phyloP scores from a whole-genome alignment of 108 stramenopile genomes.

The Schizochytrium sp. region DNA sequence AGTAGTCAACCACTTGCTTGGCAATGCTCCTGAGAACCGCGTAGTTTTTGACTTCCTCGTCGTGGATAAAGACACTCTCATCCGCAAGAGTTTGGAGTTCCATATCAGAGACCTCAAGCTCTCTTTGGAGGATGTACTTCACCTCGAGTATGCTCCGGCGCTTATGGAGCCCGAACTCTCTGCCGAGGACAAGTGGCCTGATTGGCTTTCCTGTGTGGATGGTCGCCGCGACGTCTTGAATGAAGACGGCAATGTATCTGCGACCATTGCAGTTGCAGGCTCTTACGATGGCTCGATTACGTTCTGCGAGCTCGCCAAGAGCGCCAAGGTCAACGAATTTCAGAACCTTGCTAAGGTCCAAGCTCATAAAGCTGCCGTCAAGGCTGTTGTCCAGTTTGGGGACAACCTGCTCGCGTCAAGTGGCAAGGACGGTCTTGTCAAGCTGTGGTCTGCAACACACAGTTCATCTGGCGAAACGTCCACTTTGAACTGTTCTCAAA shows the following conservation, averaged over 20 bases:
- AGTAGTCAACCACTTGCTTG: slow-evolving; percentile 25
- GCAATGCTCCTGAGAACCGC: neutral
- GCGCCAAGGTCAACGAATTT: neutral
- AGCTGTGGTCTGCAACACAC: slow-evolving; percentile 46
- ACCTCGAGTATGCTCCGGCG: slow-evolving; percentile 55
- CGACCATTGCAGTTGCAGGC: neutral
- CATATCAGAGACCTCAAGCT: neutral
- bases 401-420: neutral
- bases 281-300: slow-evolving; percentile 37
- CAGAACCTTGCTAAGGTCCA: neutral
- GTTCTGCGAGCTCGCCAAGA: neutral
- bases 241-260: neutral
- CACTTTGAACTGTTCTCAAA: neutral
- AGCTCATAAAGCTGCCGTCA: slow-evolving; percentile 39
- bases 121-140: slow-evolving; percentile 11
- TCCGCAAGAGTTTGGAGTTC: neutral
- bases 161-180: slow-evolving; percentile 2
- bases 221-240: neutral
- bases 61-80: neutral
- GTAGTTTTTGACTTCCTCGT: slow-evolving; percentile 41
- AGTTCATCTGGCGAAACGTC: neutral
- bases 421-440: neutral
- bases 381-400: slow-evolving; percentile 23
- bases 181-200: slow-evolving; percentile 50
- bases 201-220: slow-evolving; percentile 43